phyloP scores from a whole-genome alignment of 2,329 filamentous ascomycete genomes.

The Pleoardoris graminearum region DNA sequence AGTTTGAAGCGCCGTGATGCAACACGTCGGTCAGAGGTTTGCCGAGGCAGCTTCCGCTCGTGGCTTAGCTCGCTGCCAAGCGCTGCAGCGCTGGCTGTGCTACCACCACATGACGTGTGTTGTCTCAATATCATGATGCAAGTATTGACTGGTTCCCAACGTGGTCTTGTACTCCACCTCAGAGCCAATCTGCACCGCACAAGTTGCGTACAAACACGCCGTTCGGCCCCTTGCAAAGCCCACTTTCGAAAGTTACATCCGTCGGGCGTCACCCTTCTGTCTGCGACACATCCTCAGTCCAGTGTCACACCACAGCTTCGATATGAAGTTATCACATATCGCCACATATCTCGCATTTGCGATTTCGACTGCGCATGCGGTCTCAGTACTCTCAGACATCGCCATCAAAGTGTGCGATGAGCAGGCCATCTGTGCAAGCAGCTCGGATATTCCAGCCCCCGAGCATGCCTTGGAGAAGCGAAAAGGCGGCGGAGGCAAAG shows the following conservation, averaged over 20 bases:
- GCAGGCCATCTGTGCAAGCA: slow-evolving; percentile 19
- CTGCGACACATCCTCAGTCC: not conserved
- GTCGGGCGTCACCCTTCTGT: not conserved
- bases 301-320: slow-evolving; percentile 12
- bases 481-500: slow-evolving; percentile 44
- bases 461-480: slow-evolving; percentile 42
- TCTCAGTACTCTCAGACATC: slow-evolving; percentile 33
- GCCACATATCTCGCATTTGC: slow-evolving; percentile 28
- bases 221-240: slow-evolving; percentile 2
- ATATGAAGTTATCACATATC: slow-evolving; percentile 33
- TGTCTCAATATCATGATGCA: not conserved
- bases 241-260: not conserved
- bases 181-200: not conserved
- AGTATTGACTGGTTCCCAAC: not conserved
- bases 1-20: too few relatives aligned
- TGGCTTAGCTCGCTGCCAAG: slow-evolving; percentile 3
- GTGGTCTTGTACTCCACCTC: not conserved
- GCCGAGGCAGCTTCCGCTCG: not conserved
- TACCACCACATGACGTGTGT: not conserved
- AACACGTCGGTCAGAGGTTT: too few relatives aligned
- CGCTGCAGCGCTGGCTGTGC: slow-evolving; percentile 9
- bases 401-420: slow-evolving; percentile 28
- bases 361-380: slow-evolving; percentile 27
- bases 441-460: slow-evolving; percentile 32
- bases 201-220: not conserved